Evolutionary conservation across 306 rosid genomes (phyloP).

Genomic region (Cicer judaicum): DNA sequence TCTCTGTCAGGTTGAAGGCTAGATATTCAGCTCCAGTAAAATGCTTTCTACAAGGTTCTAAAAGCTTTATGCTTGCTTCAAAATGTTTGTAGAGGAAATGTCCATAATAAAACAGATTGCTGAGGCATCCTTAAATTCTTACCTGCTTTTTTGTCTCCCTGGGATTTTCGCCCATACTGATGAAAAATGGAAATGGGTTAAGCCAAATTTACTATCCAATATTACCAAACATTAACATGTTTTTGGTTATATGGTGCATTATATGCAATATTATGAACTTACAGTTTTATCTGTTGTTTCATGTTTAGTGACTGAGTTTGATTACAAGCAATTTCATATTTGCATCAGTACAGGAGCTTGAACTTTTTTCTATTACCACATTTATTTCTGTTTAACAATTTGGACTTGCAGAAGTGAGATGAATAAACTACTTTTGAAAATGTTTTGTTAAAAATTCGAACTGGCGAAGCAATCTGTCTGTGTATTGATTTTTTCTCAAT

Average conservation of each 20-base stretch:
- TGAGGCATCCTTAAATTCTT: constrained; percentile 28
- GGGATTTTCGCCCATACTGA: neutral
- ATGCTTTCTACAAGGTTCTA: constrained; percentile 16
- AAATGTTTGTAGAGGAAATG: constrained; percentile 29
- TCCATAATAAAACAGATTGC: constrained; percentile 41
- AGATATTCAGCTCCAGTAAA: constrained; percentile 35
- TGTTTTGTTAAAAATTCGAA: too few relatives aligned
- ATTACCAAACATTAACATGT: neutral
- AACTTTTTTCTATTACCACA: neutral
- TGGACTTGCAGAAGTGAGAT: neutral
- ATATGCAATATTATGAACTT: neutral
- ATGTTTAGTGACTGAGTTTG: neutral
- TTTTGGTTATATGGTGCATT: neutral
- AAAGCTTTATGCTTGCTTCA: constrained; percentile 25
- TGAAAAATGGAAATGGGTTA: neutral
- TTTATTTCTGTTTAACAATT: neutral
- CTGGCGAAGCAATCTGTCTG: neutral
- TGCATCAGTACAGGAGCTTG: neutral
- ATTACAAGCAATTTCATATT: neutral
- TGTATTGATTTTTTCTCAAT: neutral
- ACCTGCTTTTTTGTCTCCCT: constrained; percentile 6
- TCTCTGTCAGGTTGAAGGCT: constrained; percentile 48
- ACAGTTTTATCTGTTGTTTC: neutral
- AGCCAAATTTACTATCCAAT: neutral
- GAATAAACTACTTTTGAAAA: neutral